Evolutionary conservation across 139 green algal genomes (phyloP).

Genomic region (Chlorokybus atmophyticus): DNA sequence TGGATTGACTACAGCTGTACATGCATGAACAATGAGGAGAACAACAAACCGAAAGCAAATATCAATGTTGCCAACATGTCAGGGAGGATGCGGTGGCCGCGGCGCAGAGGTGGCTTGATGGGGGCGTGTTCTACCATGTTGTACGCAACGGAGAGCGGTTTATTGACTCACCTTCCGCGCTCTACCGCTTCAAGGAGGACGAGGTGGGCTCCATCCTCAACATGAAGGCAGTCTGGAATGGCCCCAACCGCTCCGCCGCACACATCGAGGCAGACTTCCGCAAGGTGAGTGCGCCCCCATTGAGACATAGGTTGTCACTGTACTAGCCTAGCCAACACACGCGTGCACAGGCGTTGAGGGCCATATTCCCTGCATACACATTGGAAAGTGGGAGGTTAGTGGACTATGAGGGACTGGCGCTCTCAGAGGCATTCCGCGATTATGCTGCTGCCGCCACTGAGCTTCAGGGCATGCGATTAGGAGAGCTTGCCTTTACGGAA

Average conservation of each 20-base stretch:
- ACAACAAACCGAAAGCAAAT: too few relatives aligned
- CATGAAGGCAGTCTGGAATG: conserved; percentile 12
- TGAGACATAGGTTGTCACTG: too few relatives aligned
- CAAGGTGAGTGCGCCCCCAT: too few relatives aligned
- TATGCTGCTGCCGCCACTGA: conserved; percentile 8
- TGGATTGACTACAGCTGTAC: too few relatives aligned
- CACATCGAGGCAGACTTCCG: conserved; percentile 11
- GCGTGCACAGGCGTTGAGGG: too few relatives aligned
- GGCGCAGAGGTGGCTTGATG: conserved; percentile 30
- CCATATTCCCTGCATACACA: conserved; percentile 10
- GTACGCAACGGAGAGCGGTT: neutral
- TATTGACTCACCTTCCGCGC: neutral
- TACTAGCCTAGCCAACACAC: too few relatives aligned
- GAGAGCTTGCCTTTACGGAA: conserved; percentile 4
- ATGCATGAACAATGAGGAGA: too few relatives aligned
- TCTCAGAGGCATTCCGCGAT: conserved; percentile 14
- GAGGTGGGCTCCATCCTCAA: conserved; percentile 25
- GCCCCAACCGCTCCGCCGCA: neutral
- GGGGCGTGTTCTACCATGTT: conserved; percentile 26
- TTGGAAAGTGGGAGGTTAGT: conserved; percentile 8
- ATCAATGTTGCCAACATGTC: too few relatives aligned
- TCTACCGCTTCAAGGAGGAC: conserved; percentile 28
- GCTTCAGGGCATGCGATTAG: conserved; percentile 16
- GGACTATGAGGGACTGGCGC: conserved; percentile 25
- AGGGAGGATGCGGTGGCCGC: too few relatives aligned